Base-by-base conservation (phyloP, 2,329 filamentous ascomycete genomes). In the Ophiostoma piceae region DNA sequence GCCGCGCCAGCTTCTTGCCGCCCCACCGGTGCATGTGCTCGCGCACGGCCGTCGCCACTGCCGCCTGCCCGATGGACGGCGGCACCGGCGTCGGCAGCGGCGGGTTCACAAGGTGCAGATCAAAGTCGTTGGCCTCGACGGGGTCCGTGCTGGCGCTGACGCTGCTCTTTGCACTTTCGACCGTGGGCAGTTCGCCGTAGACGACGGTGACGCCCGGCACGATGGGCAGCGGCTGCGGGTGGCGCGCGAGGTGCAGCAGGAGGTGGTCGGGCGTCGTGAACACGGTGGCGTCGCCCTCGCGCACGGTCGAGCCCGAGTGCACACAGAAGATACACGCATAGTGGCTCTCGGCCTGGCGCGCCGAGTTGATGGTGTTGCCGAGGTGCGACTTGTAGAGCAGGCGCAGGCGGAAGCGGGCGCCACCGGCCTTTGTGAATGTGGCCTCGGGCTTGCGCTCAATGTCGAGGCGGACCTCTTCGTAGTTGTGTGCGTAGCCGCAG, bases 311-410 rank as follows among this genome's bases (percentile, higher is more conserved):
- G 0, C 76, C 77, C 2, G 75, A 69, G 29, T 79, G 76, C 5
- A 77, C 76, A 70, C 80, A 82, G 72, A 80, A 82, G 1, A 82
- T 73, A 67, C 80, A 81, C 4, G 76, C 80, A 69, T 79, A 81
- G 65, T 77, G 74, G 67, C 76, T 75, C 35, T 79, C 77, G 43
- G 76, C 73, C 43, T 78, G 73, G 32, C 73, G 73, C 57, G 72
- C 71, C 60, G 73, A 74, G 37, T 14, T 74, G 19, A 74, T 74
- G 5, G 71, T 74, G 14, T 75, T 76, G n/a, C 75, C 69, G 2
- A 82, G 71, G 69, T 82, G 81, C 16, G 79, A 81, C 69, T 82
- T 82, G 74, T 79, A 81, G 12, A 82, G 76, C 35, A 82, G 77
- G 0, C 80, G 78, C 16, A 80, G 75, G 5, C 80, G 80, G 73